phyloP scores from a whole-genome alignment of 2,329 filamentous ascomycete genomes.

The Neofusicoccum umdonicola region DNA sequence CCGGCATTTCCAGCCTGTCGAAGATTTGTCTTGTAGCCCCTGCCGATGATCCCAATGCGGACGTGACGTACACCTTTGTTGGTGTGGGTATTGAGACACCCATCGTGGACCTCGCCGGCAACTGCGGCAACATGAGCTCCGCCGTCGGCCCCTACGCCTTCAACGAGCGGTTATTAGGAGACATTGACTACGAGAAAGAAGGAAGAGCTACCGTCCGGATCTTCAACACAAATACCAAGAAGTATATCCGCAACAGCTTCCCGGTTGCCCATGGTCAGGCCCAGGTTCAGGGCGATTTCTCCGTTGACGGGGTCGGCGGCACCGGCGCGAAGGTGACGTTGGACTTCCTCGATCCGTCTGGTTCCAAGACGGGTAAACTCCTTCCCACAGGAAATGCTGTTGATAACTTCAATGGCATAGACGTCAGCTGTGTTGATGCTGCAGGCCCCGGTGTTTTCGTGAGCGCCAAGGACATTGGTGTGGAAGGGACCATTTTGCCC shows the following conservation, averaged over 20 bases:
- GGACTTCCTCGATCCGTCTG: conserved; percentile 61
- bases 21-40: conserved; percentile 67
- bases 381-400: conserved; percentile 57
- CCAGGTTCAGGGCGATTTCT: conserved; percentile 53
- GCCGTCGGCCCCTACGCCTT: conserved; percentile 63
- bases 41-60: conserved; percentile 48
- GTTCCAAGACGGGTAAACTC: conserved; percentile 61
- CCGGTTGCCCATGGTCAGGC: conserved; percentile 50
- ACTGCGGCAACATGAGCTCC: conserved; percentile 73
- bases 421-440: conserved; percentile 57
- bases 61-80: conserved; percentile 71
- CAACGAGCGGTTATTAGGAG: not conserved
- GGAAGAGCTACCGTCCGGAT: conserved; percentile 55
- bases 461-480: conserved; percentile 48
- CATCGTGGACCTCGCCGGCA: conserved; percentile 64
- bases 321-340: conserved; percentile 57
- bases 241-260: conserved; percentile 61
- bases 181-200: conserved; percentile 26
- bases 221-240: conserved; percentile 69
- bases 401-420: not conserved
- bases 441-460: conserved; percentile 63
- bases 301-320: conserved; percentile 64
- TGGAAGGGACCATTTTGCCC: conserved; percentile 49
- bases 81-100: conserved; percentile 63
- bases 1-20: conserved; percentile 65